Evolutionary conservation across 305 asterid genomes (phyloP).

Genomic region (Rubia peregrina): DNA sequence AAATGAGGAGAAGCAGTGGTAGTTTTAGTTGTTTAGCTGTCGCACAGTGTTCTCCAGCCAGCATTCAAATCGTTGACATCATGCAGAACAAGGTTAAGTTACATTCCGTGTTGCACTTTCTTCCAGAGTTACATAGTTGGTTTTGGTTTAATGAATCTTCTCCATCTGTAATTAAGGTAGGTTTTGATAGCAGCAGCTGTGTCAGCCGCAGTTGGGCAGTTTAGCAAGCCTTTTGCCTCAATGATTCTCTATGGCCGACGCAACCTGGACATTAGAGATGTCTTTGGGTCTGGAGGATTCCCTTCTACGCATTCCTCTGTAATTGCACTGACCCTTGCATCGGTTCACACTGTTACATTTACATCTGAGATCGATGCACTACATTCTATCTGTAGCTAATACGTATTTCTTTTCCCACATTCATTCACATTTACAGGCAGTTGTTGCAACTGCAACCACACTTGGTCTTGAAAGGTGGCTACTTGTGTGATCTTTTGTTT

Average conservation of each 20-base stretch:
- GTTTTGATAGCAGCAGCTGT: constrained; percentile 66
- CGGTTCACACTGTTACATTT: background rate
- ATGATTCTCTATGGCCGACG: constrained; percentile 39
- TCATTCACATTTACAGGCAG: constrained; percentile 39
- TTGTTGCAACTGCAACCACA: constrained; percentile 72
- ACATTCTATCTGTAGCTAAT: constrained; percentile 30
- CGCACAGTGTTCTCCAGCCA: constrained; percentile 7
- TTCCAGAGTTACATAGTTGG: background rate
- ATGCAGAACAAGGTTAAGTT: constrained; percentile 61
- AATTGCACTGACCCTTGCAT: constrained; percentile 8
- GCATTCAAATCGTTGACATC: constrained; percentile 35
- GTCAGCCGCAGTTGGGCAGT: constrained; percentile 79
- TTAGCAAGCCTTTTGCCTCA: constrained; percentile 67
- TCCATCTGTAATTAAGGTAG: constrained; percentile 22
- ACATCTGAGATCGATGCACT: background rate
- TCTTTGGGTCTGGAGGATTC: constrained; percentile 68
- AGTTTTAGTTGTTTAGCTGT: constrained; percentile 8
- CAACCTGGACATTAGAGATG: constrained; percentile 42
- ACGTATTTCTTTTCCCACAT: constrained; percentile 15
- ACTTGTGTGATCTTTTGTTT: background rate
- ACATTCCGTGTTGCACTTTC: background rate
- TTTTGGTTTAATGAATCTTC: constrained; percentile 3
- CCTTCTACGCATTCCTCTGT: constrained; percentile 97
- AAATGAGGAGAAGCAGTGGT: background rate
- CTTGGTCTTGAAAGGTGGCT: constrained; percentile 72